Base-by-base conservation (phyloP, 495 filamentous ascomycete genomes). In the Neurospora terricola region DNA sequence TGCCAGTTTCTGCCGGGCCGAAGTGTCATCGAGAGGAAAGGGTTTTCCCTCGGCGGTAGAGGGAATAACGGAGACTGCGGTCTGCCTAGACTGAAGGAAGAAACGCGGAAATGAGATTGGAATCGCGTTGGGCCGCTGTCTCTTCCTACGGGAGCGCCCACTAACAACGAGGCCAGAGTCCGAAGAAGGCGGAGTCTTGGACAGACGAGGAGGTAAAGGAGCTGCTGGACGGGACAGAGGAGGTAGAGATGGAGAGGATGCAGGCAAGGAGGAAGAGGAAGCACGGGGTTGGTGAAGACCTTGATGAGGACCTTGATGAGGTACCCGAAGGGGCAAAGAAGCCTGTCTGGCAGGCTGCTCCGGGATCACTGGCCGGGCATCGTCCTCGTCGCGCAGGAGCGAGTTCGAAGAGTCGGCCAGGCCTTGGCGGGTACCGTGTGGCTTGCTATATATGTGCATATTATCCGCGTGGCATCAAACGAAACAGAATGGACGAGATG, bases 1-100 rank as follows among this genome's bases (percentile, higher is more conserved):
- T 76, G 80, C 85, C 69, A 85, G 80, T 77, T 84, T 84, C 72
- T 82, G 80, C 69, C 85, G 72, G 70, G 83, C 81, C 7, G 80
- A 82, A 74, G 77, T 80, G 73, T 82, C 78, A 71, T 83, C 79
- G 69, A 85, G 73, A n/a, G 83, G 84, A 38, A 85, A 80, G 45
- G 83, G 82, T 36, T 69, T 83, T 62, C 84, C 85, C 70, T 84
- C 82, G 62, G 83, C 85, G 38, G 80, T 85, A 23, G 81, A 83
- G n/a, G 82, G 75, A 66, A 82, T 80, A 6, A 85, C 77, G 5
- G 80, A 83, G 38, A 83, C 80, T 16, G 83, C 85, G 18, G 85
- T 82, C 5, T 77, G 78, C 73, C 81, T 82, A 34, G 70, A 68
- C 66, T 80, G 74, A 76, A 79, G 79, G 70, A 79, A 82, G 71